Evolutionary conservation across 306 rosid species (phyloP).

Genomic region (Cyclanthera cordifolia): DNA sequence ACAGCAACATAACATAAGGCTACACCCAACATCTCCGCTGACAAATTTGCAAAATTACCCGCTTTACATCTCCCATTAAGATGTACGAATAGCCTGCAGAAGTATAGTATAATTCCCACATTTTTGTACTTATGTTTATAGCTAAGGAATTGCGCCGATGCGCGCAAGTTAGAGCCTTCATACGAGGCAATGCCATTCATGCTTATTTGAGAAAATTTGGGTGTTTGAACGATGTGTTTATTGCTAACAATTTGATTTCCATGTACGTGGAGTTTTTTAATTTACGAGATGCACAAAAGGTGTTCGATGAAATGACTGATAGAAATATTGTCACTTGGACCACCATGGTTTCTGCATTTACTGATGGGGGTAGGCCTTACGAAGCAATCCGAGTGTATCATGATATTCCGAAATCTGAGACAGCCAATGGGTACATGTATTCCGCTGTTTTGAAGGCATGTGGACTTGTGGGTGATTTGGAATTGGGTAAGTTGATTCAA

Average conservation of each 20-base stretch:
- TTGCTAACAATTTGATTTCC: slow-evolving; percentile 47
- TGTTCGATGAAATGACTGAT: slow-evolving; percentile 63
- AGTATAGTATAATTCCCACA: background rate
- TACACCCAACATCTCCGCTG: background rate
- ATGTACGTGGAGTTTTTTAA: slow-evolving; percentile 27
- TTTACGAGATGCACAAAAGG: slow-evolving; percentile 34
- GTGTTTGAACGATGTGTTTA: slow-evolving; percentile 29
- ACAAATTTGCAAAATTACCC: background rate
- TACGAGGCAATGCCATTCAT: slow-evolving; percentile 51
- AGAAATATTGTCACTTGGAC: slow-evolving; percentile 60
- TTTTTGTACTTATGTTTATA: slow-evolving; percentile 23
- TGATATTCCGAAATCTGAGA: slow-evolving; percentile 35
- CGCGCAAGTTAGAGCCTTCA: slow-evolving; percentile 30
- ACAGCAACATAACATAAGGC: background rate
- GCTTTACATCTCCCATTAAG: background rate
- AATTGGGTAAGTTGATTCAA: slow-evolving; percentile 47
- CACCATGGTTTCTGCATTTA: slow-evolving; percentile 60
- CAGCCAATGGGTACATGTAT: slow-evolving; percentile 55
- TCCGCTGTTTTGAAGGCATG: slow-evolving; percentile 82
- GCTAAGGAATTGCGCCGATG: slow-evolving; percentile 45
- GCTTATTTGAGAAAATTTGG: slow-evolving; percentile 44
- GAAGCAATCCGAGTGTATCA: slow-evolving; percentile 39
- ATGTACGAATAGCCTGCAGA: background rate
- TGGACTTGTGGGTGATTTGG: slow-evolving; percentile 35
- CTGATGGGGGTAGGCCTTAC: slow-evolving; percentile 41